Evolutionary conservation across 257 asterid species (phyloP).

Genomic region (Coffea canephora): DNA sequence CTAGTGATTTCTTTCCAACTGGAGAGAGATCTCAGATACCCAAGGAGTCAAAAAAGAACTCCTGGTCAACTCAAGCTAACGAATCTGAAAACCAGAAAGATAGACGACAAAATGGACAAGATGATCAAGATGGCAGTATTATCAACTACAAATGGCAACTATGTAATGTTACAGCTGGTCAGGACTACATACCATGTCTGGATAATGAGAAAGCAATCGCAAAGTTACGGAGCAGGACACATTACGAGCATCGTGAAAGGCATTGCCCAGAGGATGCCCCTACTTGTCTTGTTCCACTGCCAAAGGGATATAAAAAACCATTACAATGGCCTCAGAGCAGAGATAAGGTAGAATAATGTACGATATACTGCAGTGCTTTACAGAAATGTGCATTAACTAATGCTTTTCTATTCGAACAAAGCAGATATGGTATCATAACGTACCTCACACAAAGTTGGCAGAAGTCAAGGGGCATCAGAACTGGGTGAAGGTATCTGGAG

Average conservation of each 20-base stretch:
- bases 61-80: slow-evolving; percentile 80
- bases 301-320: slow-evolving; percentile 77
- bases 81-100: slow-evolving; percentile 73
- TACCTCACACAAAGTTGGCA: slow-evolving; percentile 91
- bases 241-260: slow-evolving; percentile 96
- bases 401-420: slow-evolving; percentile 9
- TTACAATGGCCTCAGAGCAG: slow-evolving; percentile 97
- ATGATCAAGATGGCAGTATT: slow-evolving; percentile 29
- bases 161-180: slow-evolving; percentile 83
- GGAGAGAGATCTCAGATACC: slow-evolving; percentile 38
- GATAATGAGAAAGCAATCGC: slow-evolving; percentile 74
- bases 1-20: slow-evolving; percentile 17
- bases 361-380: slow-evolving; percentile 2
- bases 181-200: slow-evolving; percentile 97
- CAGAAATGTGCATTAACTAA: slow-evolving; percentile 6
- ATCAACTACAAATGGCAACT: slow-evolving; percentile 56
- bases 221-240: slow-evolving; percentile 70
- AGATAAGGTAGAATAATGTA: slow-evolving; percentile 61
- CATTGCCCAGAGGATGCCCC: slow-evolving; percentile 93
- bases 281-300: slow-evolving; percentile 89
- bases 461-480: slow-evolving; percentile 89
- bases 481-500: slow-evolving; percentile 95
- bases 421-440: slow-evolving; percentile 98
- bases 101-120: slow-evolving; percentile 43
- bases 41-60: slow-evolving; percentile 47